Evolutionary conservation across 1,284 basidiomycete species (phyloP).

Genomic region (Inonotus hispidus): DNA sequence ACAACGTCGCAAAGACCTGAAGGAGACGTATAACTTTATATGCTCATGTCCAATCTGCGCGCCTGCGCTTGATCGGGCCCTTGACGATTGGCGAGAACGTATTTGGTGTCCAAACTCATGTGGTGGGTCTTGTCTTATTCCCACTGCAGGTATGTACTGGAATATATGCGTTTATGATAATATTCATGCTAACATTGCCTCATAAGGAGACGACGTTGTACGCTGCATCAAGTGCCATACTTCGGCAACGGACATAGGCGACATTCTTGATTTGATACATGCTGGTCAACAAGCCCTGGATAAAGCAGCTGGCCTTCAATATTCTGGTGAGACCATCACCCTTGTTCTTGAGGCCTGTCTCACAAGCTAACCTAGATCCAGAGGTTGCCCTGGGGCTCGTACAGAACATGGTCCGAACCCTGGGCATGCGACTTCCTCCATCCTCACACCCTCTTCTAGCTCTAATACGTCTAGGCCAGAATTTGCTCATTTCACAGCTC

Average conservation of each 20-base stretch:
- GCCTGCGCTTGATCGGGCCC: slow-evolving; percentile 16
- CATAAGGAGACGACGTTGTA: slow-evolving; percentile 38
- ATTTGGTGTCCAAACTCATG: slow-evolving; percentile 64
- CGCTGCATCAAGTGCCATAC: slow-evolving; percentile 58
- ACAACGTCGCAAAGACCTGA: slow-evolving; percentile 53
- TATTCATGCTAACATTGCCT: background rate
- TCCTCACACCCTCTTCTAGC: slow-evolving; percentile 75
- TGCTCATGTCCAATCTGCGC: slow-evolving; percentile 69
- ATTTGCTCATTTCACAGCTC: slow-evolving; percentile 55
- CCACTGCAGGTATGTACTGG: slow-evolving; percentile 29
- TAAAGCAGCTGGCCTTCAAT: slow-evolving; percentile 59
- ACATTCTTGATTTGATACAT: slow-evolving; percentile 53
- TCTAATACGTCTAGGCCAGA: slow-evolving; percentile 62
- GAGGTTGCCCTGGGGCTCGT: slow-evolving; percentile 55
- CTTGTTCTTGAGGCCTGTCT: background rate
- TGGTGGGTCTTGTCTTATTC: slow-evolving; percentile 52
- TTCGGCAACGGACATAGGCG: slow-evolving; percentile 42
- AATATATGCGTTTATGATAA: background rate
- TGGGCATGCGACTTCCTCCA: slow-evolving; percentile 50
- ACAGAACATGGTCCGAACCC: slow-evolving; percentile 56
- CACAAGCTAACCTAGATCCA: slow-evolving; percentile 38
- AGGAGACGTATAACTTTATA: slow-evolving; percentile 74
- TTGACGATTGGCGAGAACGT: slow-evolving; percentile 64
- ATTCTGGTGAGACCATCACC: slow-evolving; percentile 38
- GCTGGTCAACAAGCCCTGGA: slow-evolving; percentile 65